phyloP scores from a whole-genome alignment of 2,329 filamentous ascomycete species.

The Paecilomyces fulvus region DNA sequence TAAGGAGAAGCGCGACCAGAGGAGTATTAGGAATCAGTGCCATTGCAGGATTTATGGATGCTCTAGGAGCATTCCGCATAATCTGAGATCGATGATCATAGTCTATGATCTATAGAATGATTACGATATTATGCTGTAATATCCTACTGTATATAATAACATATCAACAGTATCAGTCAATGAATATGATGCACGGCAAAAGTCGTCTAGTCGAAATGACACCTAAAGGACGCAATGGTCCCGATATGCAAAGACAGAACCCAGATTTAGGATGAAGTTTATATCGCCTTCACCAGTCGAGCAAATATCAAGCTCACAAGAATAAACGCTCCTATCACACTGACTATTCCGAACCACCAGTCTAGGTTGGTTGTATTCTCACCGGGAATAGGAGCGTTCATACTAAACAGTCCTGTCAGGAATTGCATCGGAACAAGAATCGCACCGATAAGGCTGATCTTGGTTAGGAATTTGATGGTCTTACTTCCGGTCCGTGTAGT shows the following conservation, averaged over 20 bases:
- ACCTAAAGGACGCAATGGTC: too few relatives aligned
- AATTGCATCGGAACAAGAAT: conserved; percentile 88
- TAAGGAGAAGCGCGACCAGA: conserved; percentile 26
- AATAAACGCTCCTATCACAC: conserved; percentile 26
- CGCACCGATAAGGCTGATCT: conserved; percentile 83
- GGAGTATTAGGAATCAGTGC: conserved; percentile 28
- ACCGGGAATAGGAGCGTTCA: conserved; percentile 37
- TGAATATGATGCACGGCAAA: neutral
- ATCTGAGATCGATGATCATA: neutral
- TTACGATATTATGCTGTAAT: neutral
- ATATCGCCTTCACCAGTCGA: conserved; percentile 15
- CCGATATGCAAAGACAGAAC: neutral
- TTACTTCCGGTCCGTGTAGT: conserved; percentile 76
- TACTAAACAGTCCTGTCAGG: conserved; percentile 51
- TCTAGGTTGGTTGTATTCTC: conserved; percentile 14
- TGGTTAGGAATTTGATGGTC: conserved; percentile 76
- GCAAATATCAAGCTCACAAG: conserved; percentile 18
- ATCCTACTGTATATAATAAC: too few relatives aligned
- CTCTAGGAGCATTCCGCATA: conserved; percentile 24
- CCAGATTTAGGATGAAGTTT: neutral
- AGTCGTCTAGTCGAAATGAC: too few relatives aligned
- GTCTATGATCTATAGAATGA: neutral
- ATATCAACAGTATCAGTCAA: neutral
- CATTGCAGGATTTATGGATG: conserved; percentile 32
- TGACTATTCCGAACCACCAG: conserved; percentile 36